Evolutionary conservation across 2,329 filamentous ascomycete species (phyloP).

Genomic region (Dactylellina sp.): DNA sequence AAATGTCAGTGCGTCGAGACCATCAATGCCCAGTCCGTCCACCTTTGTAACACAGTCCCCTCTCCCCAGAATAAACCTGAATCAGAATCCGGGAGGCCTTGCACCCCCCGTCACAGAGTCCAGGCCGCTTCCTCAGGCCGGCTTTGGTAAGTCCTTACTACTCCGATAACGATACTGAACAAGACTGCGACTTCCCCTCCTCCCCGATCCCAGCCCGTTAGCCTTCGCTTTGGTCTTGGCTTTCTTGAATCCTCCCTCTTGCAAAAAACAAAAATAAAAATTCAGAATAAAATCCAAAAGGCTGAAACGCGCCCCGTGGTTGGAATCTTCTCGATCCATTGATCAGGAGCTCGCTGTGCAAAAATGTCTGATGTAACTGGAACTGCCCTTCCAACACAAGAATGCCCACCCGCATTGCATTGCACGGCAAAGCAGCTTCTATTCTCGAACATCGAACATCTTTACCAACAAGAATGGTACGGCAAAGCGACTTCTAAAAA

Average conservation of each 20-base stretch:
- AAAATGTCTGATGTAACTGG: background rate
- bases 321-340: background rate
- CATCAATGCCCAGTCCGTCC: too few species aligned
- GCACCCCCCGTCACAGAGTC: background rate
- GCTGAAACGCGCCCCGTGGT: background rate
- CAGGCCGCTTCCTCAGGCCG: background rate
- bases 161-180: conserved; percentile 14
- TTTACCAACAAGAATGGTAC: too few species aligned
- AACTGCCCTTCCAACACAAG: background rate
- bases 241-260: too few species aligned
- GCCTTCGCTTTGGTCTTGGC: too few species aligned
- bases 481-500: too few species aligned
- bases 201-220: background rate
- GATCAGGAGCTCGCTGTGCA: background rate
- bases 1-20: too few species aligned
- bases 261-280: too few species aligned
- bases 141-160: background rate
- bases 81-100: too few species aligned
- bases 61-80: too few species aligned
- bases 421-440: background rate
- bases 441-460: background rate
- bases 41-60: too few species aligned
- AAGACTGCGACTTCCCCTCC: background rate
- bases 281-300: background rate
- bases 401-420: background rate